These are phyloP conservation scores for Cercospora sp. DNA, from an alignment of 2,329 filamentous ascomycete species.

Conservation along the genomic window DNA sequence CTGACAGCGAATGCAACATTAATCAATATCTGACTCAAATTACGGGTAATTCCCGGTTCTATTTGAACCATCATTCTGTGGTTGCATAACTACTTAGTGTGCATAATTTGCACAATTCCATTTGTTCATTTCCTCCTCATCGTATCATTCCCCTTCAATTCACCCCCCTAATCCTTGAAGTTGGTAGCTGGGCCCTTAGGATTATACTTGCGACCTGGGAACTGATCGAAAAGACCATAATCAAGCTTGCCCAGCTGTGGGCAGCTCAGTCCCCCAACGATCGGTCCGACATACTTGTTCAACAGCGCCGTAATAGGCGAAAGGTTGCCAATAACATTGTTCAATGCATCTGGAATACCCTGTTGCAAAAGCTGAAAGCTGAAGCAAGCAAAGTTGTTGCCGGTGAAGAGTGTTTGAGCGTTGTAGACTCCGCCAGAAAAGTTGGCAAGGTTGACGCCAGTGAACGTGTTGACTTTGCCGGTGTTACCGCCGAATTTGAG, in stretches of 20 bases:
- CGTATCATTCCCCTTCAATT: background rate
- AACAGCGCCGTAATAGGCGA: constrained; percentile 24
- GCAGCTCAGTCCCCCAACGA: constrained; percentile 28
- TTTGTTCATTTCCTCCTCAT: background rate
- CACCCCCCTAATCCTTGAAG: constrained; percentile 18
- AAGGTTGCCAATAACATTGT: constrained; percentile 19
- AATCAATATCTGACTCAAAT: background rate
- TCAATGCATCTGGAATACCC: constrained; percentile 35
- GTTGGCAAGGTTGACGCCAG: constrained; percentile 39
- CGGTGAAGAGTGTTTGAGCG: constrained; percentile 24
- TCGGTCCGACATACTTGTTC: constrained; percentile 26
- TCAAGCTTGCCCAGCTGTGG: constrained; percentile 26
- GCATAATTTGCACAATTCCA: background rate
- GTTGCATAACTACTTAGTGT: background rate
- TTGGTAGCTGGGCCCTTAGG: constrained; percentile 33
- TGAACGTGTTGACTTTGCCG: constrained; percentile 39
- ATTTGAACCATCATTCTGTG: background rate
- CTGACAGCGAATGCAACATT: background rate
- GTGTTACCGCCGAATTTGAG: constrained; percentile 40
- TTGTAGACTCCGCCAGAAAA: constrained; percentile 48
- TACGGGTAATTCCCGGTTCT: background rate
- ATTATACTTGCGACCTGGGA: constrained; percentile 30
- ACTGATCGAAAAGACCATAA: constrained; percentile 29
- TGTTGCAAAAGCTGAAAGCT: constrained; percentile 37
- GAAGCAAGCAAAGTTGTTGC: constrained; percentile 28